Base-by-base conservation (phyloP, 192 early-diverging fungal species). In the Entomortierella beljakovae region DNA sequence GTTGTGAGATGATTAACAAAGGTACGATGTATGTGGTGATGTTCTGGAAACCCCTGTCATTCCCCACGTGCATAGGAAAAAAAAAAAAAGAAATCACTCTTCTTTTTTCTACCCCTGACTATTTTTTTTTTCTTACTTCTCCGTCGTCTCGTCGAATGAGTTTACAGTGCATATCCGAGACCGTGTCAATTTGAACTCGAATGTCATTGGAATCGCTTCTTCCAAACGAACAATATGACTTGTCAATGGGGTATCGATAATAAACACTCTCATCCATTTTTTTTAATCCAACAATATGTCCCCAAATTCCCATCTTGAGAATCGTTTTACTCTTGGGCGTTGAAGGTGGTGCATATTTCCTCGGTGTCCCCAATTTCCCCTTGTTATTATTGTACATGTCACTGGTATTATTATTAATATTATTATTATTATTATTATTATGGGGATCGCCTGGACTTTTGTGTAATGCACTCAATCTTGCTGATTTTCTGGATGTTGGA, bases 161-260 rank as follows among this genome's bases (percentile, higher is more conserved):
- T 28, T 68, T 64, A 55, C 74, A 77, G 43, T 77, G 74, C 25
- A 61, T 31, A 15, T 77, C 74, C 20, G 74, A 77, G 32, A 69
- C 74, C 22, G 43, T 28, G 2, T 77, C 74, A 40, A 77, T 62
- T 26, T 68, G 74, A 3, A 77, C 66, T 22, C 66, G 52, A 46
- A 77, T 40, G 48, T 77, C 74, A 28, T 77, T 77, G 2, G 55
- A 20, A 26, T 51, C 32, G 20, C 31, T 68, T 25, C 65, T 43
- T 7, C 74, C 74, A 62, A 77, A 77, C 28, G 74, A 64, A n/a
- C 65, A 68, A 35, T 68, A 68, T 0, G 74, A 68, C 55, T 77
- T 77, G 66, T 77, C 60, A 20, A 77, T 69, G n/a, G 74, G 74
- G 29, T 69, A 77, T 2, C 74, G 65, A 35, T 57, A 63, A 25